Base-by-base conservation (phyloP, 2,329 filamentous ascomycete species). In the Neopestalotiopsis rosae region DNA sequence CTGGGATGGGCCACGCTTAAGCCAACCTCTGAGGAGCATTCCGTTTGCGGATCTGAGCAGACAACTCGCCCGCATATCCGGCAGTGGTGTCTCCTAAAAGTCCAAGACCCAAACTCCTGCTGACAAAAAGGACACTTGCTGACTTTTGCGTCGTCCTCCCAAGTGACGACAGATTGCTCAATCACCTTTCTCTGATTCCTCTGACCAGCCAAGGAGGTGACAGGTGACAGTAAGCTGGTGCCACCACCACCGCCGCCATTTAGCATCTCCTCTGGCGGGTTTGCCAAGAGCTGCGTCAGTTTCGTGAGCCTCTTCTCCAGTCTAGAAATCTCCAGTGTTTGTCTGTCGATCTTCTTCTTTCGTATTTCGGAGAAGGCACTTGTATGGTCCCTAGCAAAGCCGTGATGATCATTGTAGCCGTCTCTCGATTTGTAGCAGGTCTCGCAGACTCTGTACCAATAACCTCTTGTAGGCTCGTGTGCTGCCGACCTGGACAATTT, bases 381-480 rank as follows among this genome's bases (percentile, higher is more conserved):
- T 3, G 89, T 94, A 74, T 94, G 92, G 74, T 97, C 91, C 69
- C 90, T 85, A 68, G 90, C 84, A 2, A 91, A 79, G 0, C 94
- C 93, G 67, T 88, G 88, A 74, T 95, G 92, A 76, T 99, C 95
- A 77, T 97, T 97, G 81, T 99, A 99, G 3, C 96, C 96, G 32
- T 95, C 94, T 75, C 96, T 89, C 65, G 94, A 97, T 83, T 98
- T 98, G 83, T 96, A 99, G 82, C 96, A 99, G n/a, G 96, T 98
- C 83, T 99, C 96, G 78, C 96, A 99, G 1, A 98, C 95, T 65
- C 96, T 85, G 74, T 94, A 97, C 96, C 96, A 99, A 74, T 94
- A 89, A 7, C 96, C 96, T 71, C 95, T 86, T 1, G 96, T 89
- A 0, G 96, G 95, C 72, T 99, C 96, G 80, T 98, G 94, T 69